phyloP scores from a whole-genome alignment of 768 basidiomycete species.

The Clitopilus passeckerianus region DNA sequence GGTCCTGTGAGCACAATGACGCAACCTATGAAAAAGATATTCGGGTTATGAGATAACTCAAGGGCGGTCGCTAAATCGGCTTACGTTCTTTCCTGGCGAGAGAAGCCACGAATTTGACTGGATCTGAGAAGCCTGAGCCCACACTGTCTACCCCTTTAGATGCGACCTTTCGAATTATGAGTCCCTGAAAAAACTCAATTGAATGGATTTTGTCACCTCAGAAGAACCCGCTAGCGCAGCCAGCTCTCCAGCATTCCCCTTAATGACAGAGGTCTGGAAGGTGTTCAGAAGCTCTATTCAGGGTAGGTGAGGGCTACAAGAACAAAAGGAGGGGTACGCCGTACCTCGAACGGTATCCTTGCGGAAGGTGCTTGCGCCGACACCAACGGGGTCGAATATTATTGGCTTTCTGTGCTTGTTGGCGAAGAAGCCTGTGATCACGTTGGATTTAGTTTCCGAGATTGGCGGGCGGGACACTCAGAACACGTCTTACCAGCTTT shows the following conservation, averaged over 20 bases:
- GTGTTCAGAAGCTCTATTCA: slow-evolving; percentile 56
- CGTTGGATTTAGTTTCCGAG: background rate
- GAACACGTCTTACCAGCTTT: slow-evolving; percentile 48
- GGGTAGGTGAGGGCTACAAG: background rate
- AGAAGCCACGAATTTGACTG: slow-evolving; percentile 58
- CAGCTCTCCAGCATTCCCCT: slow-evolving; percentile 91
- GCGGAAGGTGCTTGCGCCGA: slow-evolving; percentile 77
- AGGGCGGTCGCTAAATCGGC: slow-evolving; percentile 16
- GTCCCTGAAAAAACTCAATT: background rate
- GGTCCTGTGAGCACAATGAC: slow-evolving; percentile 79
- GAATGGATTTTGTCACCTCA: too few relatives aligned
- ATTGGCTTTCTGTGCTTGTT: slow-evolving; percentile 71
- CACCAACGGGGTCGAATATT: slow-evolving; percentile 89
- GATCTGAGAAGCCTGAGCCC: slow-evolving; percentile 73
- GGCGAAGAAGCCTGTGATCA: slow-evolving; percentile 40
- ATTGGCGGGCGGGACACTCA: background rate
- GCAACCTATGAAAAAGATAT: slow-evolving; percentile 45
- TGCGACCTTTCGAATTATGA: slow-evolving; percentile 41
- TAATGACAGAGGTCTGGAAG: slow-evolving; percentile 90
- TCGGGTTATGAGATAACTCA: background rate
- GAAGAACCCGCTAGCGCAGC: slow-evolving; percentile 69
- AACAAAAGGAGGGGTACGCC: slow-evolving; percentile 8
- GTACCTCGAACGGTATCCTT: slow-evolving; percentile 55
- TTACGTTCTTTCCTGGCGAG: slow-evolving; percentile 74
- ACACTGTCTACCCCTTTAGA: slow-evolving; percentile 85